Evolutionary conservation across 768 basidiomycete species (phyloP), one percentile per base, ranked within the genome.

Genomic region (Pleurotus platypus): DNA sequence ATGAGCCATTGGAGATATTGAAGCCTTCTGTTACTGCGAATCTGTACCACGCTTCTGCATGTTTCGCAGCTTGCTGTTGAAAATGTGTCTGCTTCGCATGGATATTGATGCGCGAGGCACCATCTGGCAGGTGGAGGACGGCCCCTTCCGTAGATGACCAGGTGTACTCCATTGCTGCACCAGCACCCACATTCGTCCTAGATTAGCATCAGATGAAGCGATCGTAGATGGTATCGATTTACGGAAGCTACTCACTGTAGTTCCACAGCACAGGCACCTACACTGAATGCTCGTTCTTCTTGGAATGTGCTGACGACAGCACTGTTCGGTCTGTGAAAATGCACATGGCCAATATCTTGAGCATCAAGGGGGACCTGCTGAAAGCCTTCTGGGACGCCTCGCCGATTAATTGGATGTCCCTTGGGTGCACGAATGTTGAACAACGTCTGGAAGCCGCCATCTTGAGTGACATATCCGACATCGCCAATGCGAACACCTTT

Each of bases 401-500:
- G 12, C 22, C 12, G 2, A 18, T 69, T 56, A 43, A 67, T 57
- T 42, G 59, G 60, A 45, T 58, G 20, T 37, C 30, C 18, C 24
- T 13, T 12, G 26, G 68, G 55, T 3, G 62, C 24, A 38, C 67
- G 68, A 24, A 71, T 56, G 55, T 68, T 69, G 60, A 73, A 73
- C 37, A 73, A 62, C 20, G 64, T 57, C 30, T 69, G 66, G 18
- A 72, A 72, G 13, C 51, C 50, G 22, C 69, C 71, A 43, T 64
- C 57, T 24, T 58, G 58, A 12, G 69, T 58, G 15, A 73, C 59
- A 12, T 62, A 58, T 16, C 72, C 69, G n/a, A 72, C 68, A 39
- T 72, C 72, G 7, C 72, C 71, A 38, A 73, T 70, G 24, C 54
- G 60, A 47, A 67, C 62, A 0, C 70, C 70, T 37, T 58, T 48